Evolutionary conservation across 331 rosid genomes (phyloP), one percentile per base, ranked within the genome.

Genomic region (Arachis monticola): DNA sequence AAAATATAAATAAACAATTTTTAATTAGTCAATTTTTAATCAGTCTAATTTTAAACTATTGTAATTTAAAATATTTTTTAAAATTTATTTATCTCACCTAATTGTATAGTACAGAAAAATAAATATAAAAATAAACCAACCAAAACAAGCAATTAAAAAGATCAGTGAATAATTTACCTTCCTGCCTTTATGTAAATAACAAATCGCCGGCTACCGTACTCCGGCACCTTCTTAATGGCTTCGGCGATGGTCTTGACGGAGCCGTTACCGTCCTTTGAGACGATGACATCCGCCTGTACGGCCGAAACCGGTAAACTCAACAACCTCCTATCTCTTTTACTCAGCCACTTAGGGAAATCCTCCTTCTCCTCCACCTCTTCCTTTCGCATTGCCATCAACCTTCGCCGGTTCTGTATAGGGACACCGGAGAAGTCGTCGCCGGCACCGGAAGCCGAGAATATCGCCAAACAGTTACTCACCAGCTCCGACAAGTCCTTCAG

Each of bases 141-240:
- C 38, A 32, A 32, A 32, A 32, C 14, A 11, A 38, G 5, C 9
- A 55, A 63, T 0, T 32, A 62, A 10, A 63, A 47, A 32, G 5
- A n/a, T n/a, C 13, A 35, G 59, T 64, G 55, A 22, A 22, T 22
- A 9, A 45, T 63, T 80, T 88, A 95, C 99, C 96, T 95, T 92
- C 99, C 99, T 80, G 93, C 93, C 82, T 13, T 92, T 63, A 95
- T 80, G 86, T 92, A 87, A 55, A 95, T 88, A 53, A 92, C 59
- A 32, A 83, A 75, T 12, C 97, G 88, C 1, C 81, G 88, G 10
- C 1, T 27, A 55, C 93, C 65, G 27, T 78, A 58, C 52, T 90
- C 88, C 0, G 99, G 97, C 3, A 84, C 93, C 51, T 79, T 83
- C 69, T 95, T 95, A 1, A 95, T 86, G 7, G 99, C 99, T 77